Conservation (phyloP, 306 rosid species). For the Geum urbanum region DNA sequence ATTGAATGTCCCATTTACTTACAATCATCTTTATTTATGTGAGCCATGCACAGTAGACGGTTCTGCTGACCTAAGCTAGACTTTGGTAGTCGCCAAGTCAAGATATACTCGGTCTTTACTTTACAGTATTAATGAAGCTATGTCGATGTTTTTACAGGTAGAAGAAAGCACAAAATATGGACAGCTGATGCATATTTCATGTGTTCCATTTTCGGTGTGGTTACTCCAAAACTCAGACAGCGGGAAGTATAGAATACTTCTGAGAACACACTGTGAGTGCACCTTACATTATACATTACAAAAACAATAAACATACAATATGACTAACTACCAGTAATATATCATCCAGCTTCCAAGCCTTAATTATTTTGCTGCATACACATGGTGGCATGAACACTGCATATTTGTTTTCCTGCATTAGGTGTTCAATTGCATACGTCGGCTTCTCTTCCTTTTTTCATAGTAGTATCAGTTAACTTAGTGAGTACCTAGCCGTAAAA, state of each 20-base stretch:
- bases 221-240: not conserved
- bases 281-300: not conserved
- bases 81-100: not conserved
- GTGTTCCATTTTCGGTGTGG: not conserved
- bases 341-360: not conserved
- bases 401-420: too few species aligned
- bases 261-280: not conserved
- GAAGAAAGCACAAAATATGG: not conserved
- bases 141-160: not conserved
- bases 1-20: too few species aligned
- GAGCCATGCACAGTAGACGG: too few species aligned
- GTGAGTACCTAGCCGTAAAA: too few species aligned
- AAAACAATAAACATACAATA: not conserved
- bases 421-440: too few species aligned
- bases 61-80: not conserved
- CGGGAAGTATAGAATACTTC: not conserved
- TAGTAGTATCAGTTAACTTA: too few species aligned
- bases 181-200: not conserved
- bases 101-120: not conserved
- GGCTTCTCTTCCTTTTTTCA: too few species aligned
- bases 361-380: not conserved
- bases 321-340: not conserved
- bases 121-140: not conserved
- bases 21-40: too few species aligned
- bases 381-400: not conserved